These are phyloP conservation scores for Terfezia claveryi DNA, from an alignment of 495 filamentous ascomycete species.

Conservation along the genomic window DNA sequence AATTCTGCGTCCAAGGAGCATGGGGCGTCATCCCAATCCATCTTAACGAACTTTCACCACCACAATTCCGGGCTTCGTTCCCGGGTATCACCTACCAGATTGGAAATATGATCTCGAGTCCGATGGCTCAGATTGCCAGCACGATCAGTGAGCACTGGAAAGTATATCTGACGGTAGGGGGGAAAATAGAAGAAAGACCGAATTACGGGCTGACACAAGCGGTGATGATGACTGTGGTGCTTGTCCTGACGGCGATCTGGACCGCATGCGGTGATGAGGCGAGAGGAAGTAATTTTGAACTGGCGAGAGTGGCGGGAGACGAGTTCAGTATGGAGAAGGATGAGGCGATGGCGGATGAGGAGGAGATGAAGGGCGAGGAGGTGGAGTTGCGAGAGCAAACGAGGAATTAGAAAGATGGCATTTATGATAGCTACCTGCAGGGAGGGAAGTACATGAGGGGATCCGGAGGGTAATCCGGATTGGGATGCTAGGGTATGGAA, in stretches of 20 bases:
- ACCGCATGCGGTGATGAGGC: slow-evolving; percentile 41
- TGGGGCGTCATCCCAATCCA: slow-evolving; percentile 65
- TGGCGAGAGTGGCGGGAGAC: slow-evolving; percentile 31
- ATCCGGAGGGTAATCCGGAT: too few relatives aligned
- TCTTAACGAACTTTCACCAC: slow-evolving; percentile 54
- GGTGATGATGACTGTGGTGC: slow-evolving; percentile 43
- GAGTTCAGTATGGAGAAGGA: slow-evolving; percentile 13
- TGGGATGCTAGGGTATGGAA: too few relatives aligned
- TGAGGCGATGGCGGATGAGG: too few relatives aligned
- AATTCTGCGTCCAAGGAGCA: slow-evolving; percentile 58
- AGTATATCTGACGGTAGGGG: slow-evolving; percentile 2
- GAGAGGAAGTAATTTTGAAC: slow-evolving; percentile 44
- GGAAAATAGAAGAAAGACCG: slow-evolving; percentile 28
- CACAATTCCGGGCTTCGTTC: slow-evolving; percentile 49
- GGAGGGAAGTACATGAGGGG: too few relatives aligned
- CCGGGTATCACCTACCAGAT: slow-evolving; percentile 49
- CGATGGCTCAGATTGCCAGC: slow-evolving; percentile 50
- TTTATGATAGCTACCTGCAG: too few relatives aligned
- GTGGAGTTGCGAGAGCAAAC: too few relatives aligned
- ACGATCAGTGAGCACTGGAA: slow-evolving; percentile 37
- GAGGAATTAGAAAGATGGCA: too few relatives aligned
- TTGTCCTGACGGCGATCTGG: slow-evolving; percentile 28
- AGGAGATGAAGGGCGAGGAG: too few relatives aligned
- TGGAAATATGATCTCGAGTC: slow-evolving; percentile 54
- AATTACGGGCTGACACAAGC: slow-evolving; percentile 50